Evolutionary conservation across 441 rosid species (phyloP), one percentile per base, ranked within the genome.

Genomic region (Jatropha multifida): DNA sequence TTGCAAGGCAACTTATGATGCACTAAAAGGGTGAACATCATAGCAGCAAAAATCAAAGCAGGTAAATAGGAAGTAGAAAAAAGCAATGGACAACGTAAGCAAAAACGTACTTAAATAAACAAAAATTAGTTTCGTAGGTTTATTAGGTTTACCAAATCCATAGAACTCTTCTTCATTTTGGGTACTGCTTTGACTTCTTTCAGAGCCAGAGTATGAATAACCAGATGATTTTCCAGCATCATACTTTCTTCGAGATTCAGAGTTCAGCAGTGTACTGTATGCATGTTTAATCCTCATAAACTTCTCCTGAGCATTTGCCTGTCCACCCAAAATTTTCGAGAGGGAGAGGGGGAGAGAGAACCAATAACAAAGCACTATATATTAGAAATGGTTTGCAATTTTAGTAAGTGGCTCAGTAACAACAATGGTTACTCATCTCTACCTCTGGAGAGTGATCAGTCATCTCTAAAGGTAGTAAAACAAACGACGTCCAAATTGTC

Each of bases 231-330:
- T 83, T 76, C 88, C 90, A 66, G 84, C 76, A 41, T 79, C 84
- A 70, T 86, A 88, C 81, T 82, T 88, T 74, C 87, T 85, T 68
- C 87, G 78, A 73, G 95, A 88, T 40, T 88, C 92, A 23, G 97
- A 90, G 79, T 86, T 92, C 74, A 96, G 77, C 84, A 93, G 79
- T 32, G 89, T 88, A 77, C 90, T 93, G 80, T 96, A 93, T 2
- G 98, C 97, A 84, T 92, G 98, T 77, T 93, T 95, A 70, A 93
- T 92, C 85, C 85, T 90, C 97, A 95, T 81, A 85, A 95, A 93
- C 83, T 90, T 90, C 83, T 93, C 97, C 80, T 93, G 91, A 18
- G 97, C 97, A 86, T 92, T 91, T 73, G 84, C 83, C 98, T 96
- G 83, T 40, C 68, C 59, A 81, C 81, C 84, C 76, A 71, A 76